Base-by-base conservation (phyloP, 1,139 yeast species). In the Zygoascus meyerae region DNA sequence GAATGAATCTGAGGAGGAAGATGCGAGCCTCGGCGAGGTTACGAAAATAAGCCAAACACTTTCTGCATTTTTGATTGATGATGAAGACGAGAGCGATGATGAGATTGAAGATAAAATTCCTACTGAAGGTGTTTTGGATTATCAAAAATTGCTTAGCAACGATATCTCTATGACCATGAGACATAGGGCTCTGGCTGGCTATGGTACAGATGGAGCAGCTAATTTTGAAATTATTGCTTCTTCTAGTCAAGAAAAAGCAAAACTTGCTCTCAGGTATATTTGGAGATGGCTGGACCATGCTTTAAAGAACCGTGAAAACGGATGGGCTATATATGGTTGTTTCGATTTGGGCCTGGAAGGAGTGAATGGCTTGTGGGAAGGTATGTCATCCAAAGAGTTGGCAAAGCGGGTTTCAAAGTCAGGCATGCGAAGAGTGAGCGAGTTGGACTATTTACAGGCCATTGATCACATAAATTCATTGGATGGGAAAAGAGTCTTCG, bases 211-310 rank as follows among this genome's bases (percentile, higher is more conserved):
- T 56, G 79, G 89, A 41, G 78, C 75, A 42, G 68, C 67, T 35
- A 90, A 90, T 52, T 75, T 83, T 34, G 71, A 73, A 16, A 71
- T 86, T 12, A 68, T 87, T 40, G 17, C 44, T n/a, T 8, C 35
- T 8, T 28, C 47, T 11, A 86, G 80, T 49, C 68, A 70, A 11
- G 51, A 50, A 10, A 52, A 54, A 12, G 29, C 60, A 72, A 68
- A 79, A 28, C 83, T 79, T 31, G 79, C 80, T 54, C 69, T 87
- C 33, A 71, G 83, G 52, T 82, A 85, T 56, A 83, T 95, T 0
- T 90, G 97, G 97, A 79, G 83, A 58, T 90, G 97, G 97, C 66
- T 90, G 26, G 77, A 80, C 6, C 75, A 85, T 43, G 89, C 95
- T 0, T 74, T 78, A 50, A 78, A 77, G 43, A 76, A 87, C 1